A percentile compares a stretch with the other conserved stretches of the same genome.
phyloP scores from a whole-genome alignment of 345 rosid species.

The Turnera subulata region DNA sequence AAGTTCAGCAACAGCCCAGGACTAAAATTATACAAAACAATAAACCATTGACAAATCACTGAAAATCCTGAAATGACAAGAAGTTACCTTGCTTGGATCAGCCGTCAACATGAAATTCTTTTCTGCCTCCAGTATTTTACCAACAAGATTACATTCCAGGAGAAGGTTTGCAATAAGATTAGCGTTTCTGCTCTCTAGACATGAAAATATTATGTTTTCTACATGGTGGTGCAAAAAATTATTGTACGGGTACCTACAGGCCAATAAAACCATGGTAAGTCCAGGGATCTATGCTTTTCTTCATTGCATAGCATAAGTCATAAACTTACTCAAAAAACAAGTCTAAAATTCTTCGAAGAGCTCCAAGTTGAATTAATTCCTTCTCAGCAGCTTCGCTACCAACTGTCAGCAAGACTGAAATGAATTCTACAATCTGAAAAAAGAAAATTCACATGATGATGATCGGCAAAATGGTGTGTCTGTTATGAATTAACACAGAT shows the following conservation, averaged over 20 bases:
- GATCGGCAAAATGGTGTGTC: neutral
- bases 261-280: conserved; percentile 29
- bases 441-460: neutral
- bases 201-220: conserved; percentile 68
- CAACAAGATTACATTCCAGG: conserved; percentile 65
- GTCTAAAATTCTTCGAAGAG: conserved; percentile 57
- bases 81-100: conserved; percentile 57
- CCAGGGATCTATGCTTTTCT: conserved; percentile 8
- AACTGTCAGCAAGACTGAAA: conserved; percentile 74
- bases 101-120: conserved; percentile 39
- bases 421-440: conserved; percentile 87
- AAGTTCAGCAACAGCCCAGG: too few relatives aligned
- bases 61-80: neutral
- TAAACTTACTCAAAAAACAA: conserved; percentile 82
- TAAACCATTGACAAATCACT: neutral
- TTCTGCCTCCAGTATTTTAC: conserved; percentile 71
- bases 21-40: neutral
- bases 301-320: conserved; percentile 8
- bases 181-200: conserved; percentile 75
- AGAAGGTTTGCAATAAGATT: conserved; percentile 63
- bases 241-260: conserved; percentile 84
- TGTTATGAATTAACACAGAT: neutral
- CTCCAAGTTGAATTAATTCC: conserved; percentile 73
- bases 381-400: conserved; percentile 83
- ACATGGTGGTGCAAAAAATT: conserved; percentile 91